Evolutionary conservation across 2,329 filamentous ascomycete species (phyloP), one percentile per base, ranked within the genome.

Genomic region (Stenocarpella maydis): DNA sequence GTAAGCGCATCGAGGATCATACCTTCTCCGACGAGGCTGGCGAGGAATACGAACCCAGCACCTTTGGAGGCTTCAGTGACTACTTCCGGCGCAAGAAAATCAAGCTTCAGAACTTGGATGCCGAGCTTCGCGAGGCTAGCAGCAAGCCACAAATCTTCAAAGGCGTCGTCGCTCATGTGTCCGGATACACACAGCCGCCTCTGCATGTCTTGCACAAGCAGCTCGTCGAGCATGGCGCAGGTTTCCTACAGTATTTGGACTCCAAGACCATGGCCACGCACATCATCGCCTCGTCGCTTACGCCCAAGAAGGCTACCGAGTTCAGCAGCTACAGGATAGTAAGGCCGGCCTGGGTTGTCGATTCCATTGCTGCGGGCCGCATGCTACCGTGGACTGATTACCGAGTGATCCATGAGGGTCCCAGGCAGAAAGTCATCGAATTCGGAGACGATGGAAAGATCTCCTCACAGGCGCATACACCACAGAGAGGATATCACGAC

Each of bases 41-140:
- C 69, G 95, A 98, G 69, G 97, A 99, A 79, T 99, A 99, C 79
- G 90, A 91, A 69, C 88, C 86, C 2, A 98, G 94, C 72, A 88
- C 88, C 65, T 99, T 98, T 79, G 93, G 94, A 31, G 95, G 95
- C 10, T 97, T 98, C 76, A 82, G 85, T 28, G 95, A 98, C 77
- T 99, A 98, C 80, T 97, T 98, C 78, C 88, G 95, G 61, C 91
- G 95, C 68, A 99, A 99, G 84, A 98, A 97, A 85, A 90, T 97
- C 80, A 99, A 99, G 78, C 86, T 99, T 4, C 96, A 98, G 80
- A 99, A 99, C 76, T 87, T 96, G 37, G 96, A 99, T 80, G 90
- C 90, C 10, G 89, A 97, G 66, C 84, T 97, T 53, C 90, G 95
- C 69, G 87, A 91, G 39, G 83, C 88, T 4, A 88, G 90, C 1